Conservation (phyloP, 1,284 basidiomycete species). For the Veloboletus limbatus region DNA sequence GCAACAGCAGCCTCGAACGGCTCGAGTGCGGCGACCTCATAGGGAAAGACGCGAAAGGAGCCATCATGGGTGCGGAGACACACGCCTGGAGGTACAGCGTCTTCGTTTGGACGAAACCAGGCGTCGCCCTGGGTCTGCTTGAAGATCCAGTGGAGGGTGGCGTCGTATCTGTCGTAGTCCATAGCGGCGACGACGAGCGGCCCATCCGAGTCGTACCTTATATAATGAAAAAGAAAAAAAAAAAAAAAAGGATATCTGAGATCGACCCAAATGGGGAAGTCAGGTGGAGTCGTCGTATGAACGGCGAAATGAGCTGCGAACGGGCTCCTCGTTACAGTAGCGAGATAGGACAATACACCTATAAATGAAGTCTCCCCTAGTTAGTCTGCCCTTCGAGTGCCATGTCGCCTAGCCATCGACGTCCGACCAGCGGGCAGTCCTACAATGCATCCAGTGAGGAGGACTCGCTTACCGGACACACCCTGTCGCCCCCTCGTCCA, state of each 20-base stretch:
- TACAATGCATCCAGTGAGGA: conserved; percentile 29
- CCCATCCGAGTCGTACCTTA: conserved; percentile 10
- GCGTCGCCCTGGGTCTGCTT: conserved; percentile 56
- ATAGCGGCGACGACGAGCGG: conserved; percentile 17
- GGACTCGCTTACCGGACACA: conserved; percentile 23
- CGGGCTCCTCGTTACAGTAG: conserved; percentile 6
- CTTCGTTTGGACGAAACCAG: conserved; percentile 55
- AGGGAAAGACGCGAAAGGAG: conserved; percentile 70
- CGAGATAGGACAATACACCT: neutral
- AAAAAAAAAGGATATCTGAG: no score
- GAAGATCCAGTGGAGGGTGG: conserved; percentile 37
- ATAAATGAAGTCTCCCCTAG: no score
- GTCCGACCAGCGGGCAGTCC: conserved; percentile 15
- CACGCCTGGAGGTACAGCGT: conserved; percentile 55
- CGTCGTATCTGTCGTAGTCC: conserved; percentile 40
- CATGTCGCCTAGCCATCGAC: conserved; percentile 17
- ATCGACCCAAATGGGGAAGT: conserved; percentile 14
- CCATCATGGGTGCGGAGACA: conserved; percentile 61
- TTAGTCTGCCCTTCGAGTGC: neutral
- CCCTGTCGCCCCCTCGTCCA: conserved; percentile 21
- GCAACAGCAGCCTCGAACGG: conserved; percentile 72
- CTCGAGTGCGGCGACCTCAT: conserved; percentile 63
- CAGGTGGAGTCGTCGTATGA: neutral
- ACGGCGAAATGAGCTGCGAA: neutral
- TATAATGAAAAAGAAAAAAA: conserved; percentile 8